A percentile compares a stretch with the other conserved stretches of the same genome.
Conservation (phyloP, 176 grass and related monocot genomes). For the Melocanna baccifera region DNA sequence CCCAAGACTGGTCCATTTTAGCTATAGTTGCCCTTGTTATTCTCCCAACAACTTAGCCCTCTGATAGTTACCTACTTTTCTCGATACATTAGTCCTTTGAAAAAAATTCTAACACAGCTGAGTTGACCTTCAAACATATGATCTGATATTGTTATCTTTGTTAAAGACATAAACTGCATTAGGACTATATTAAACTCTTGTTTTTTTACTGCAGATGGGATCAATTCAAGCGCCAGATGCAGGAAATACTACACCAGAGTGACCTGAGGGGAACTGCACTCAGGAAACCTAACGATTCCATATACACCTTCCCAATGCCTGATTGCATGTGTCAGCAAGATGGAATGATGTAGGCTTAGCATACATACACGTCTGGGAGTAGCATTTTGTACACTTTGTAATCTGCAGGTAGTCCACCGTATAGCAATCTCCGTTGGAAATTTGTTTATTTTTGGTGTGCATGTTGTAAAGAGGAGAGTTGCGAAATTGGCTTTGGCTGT, state of each 20-base stretch:
- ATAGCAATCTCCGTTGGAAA: slow-evolving; percentile 10
- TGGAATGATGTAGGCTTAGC: slow-evolving; percentile 27
- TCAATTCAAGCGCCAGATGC: slow-evolving; percentile 85
- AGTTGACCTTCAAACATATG: slow-evolving; percentile 2
- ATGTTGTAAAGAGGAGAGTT: slow-evolving; percentile 21
- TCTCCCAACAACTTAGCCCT: neutral
- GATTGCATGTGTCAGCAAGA: slow-evolving; percentile 81
- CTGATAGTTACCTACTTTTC: neutral
- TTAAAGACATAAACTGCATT: neutral
- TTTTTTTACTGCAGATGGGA: slow-evolving; percentile 60
- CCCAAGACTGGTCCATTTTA: neutral
- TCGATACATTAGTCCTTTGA: neutral
- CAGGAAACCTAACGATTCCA: slow-evolving; percentile 72
- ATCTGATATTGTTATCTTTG: slow-evolving; percentile 1
- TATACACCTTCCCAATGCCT: slow-evolving; percentile 84
- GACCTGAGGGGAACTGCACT: slow-evolving; percentile 58
- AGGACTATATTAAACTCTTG: neutral
- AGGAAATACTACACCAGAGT: slow-evolving; percentile 77
- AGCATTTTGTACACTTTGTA: slow-evolving; percentile 40
- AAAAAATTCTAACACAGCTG: neutral
- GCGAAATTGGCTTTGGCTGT: neutral
- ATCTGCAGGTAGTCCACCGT: too few species aligned
- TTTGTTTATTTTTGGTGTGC: slow-evolving; percentile 23
- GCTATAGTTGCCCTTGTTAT: neutral
- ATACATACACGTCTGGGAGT: neutral